Conservation (phyloP, 2,329 filamentous ascomycete species). For the Ophiostoma sp. region DNA sequence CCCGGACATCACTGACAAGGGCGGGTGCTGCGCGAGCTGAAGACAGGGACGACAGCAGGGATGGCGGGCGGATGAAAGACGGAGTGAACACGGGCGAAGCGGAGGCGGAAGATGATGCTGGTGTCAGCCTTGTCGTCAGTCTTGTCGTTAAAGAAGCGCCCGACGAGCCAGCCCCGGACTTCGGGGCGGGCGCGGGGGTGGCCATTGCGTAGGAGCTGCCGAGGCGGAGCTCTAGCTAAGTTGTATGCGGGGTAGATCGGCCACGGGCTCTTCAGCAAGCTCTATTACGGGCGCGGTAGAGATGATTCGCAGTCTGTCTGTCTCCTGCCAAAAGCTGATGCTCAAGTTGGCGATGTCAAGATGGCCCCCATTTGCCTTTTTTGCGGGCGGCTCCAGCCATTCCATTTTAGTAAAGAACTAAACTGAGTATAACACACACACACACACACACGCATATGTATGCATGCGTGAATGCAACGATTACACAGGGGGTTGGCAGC, state of each 20-base stretch:
- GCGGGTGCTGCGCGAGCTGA: constrained; percentile 16
- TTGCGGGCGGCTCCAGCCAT: not conserved
- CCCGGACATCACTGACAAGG: constrained; percentile 18
- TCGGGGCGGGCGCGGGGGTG: not conserved
- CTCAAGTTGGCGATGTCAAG: not conserved
- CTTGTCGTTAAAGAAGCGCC: not conserved
- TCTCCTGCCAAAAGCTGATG: not conserved
- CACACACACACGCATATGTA: not conserved
- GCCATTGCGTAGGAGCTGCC: not conserved
- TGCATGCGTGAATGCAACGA: constrained; percentile 5
- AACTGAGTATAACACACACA: not conserved
- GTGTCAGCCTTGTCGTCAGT: no score
- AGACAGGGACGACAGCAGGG: constrained; percentile 14
- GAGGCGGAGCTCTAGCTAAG: no score
- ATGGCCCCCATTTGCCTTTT: constrained; percentile 1
- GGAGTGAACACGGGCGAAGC: not conserved
- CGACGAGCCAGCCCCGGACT: constrained; percentile 4
- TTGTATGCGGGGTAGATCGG: not conserved
- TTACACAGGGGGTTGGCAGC: not conserved
- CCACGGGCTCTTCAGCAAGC: not conserved
- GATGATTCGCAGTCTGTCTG: no score
- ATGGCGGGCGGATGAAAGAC: not conserved
- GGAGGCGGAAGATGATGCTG: not conserved
- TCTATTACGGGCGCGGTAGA: not conserved
- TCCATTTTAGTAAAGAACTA: not conserved